Evolutionary conservation across 805 yeast genomes (phyloP), one percentile per base, ranked within the genome.

Genomic region (Candida chauliodis): DNA sequence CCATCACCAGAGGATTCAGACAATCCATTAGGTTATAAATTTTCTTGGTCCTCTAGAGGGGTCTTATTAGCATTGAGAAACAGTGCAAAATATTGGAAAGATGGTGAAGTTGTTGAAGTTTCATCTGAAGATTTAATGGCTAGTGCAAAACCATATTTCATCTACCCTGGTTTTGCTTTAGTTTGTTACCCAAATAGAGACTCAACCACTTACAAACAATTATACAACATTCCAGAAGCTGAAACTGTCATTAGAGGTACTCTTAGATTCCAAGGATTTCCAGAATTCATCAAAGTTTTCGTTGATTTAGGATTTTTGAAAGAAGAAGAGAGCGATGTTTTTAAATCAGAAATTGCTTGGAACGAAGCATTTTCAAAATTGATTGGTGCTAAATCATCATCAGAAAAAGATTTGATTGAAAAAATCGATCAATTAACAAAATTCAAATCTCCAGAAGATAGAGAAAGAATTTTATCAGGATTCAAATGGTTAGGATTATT

Each of bases 21-120:
- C 71, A 93, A 93, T 71, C 99, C 99, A 42, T 75, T 93, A 61
- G 99, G 99, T 52, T 93, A 93, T 80, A 93, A 93, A 75, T 93
- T 93, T 71, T 90, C 98, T 30, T 93, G 99, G 99, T 88, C 97
- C 22, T 90, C 98, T 25, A 82, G 99, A 69, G 99, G 99, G 69
- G 98, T 93, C 29, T 71, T 93, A 58, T 77, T 93, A 56, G 99
- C 99, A 14, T 77, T 93, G 60, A 84, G 96, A 76, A 95, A 93
- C 74, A 71, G 84, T 46, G 99, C 98, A 47, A 80, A 79, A 53
- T 91, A 80, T 74, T 91, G 82, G 78, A 70, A 83, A 67, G 82
- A 88, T 58, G 97, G 96, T 57, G 64, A 87, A 59, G 66, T 87
- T 50, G 95, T 75, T 43, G 76, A 79, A 33, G 81, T 93, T 56